Evolutionary conservation across 129 eudicot species (phyloP), one percentile per base, ranked within the genome.

Genomic region (Apium graveolens): DNA sequence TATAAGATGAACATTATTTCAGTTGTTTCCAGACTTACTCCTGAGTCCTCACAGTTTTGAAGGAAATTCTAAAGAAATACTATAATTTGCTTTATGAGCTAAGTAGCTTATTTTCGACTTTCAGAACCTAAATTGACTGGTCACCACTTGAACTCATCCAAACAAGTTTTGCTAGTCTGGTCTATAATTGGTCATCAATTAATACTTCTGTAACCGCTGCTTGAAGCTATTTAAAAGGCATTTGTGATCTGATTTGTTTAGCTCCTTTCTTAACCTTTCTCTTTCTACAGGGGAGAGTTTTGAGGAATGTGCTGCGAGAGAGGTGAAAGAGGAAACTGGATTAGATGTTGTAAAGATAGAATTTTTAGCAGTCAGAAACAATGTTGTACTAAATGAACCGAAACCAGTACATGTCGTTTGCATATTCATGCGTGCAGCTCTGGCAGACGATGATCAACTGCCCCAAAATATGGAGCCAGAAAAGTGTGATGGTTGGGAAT

Each of bases 401-500:
- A 86, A 87, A 41, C 88, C 85, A 16, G 51, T 76, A 16, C 97
- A 90, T 78, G 10, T 81, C 31, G 92, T 94, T 79, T 80, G 84
- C 78, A 78, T 93, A 69, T 81, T 75, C 80, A 89, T 93, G 92
- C 92, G 97, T 3, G 91, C 95, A 31, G 27, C 68, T 65, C 78
- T 86, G 71, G 81, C 86, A 2, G 82, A 93, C 76, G 81, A 78
- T 13, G 72, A 85, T 27, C 91, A 93, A 73, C 35, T 84, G 37
- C 96, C 98, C 0, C 81, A 76, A 71, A 93, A 86, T 73, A 29
- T 85, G 14, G 98, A 93, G 81, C 98, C 98, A 24, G 96, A 91
- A n/a, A 93, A 93, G 78, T 93, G 98, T 79, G 87, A 80, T 38
- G 97, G 98, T 45, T 93, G 98, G 98, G 93, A 88, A 77, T 93